phyloP scores from a whole-genome alignment of 2,329 filamentous ascomycete genomes.

The Coniochaeta sp. region DNA sequence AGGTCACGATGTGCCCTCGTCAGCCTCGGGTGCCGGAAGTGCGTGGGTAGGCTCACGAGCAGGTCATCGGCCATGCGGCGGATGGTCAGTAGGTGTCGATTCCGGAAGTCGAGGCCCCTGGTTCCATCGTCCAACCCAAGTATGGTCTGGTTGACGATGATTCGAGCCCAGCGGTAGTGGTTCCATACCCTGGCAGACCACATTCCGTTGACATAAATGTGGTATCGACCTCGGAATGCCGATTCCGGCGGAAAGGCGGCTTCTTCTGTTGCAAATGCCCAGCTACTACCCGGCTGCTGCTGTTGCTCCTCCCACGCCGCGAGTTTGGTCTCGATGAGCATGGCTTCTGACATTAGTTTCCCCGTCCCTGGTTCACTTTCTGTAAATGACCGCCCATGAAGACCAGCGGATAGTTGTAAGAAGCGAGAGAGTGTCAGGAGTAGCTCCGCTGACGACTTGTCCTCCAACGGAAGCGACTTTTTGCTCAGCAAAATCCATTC shows the following conservation, averaged over 20 bases:
- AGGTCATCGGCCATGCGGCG: conserved; percentile 32
- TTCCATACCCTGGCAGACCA: conserved; percentile 50
- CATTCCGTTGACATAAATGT: conserved; percentile 42
- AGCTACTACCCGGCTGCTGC: conserved; percentile 21
- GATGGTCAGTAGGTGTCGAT: conserved; percentile 25
- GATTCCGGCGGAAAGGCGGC: conserved; percentile 26
- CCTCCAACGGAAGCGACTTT: conserved; percentile 23
- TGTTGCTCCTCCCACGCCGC: conserved; percentile 26
- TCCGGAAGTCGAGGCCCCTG: not conserved
- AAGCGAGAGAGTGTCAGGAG: conserved; percentile 31
- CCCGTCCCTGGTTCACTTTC: conserved; percentile 24
- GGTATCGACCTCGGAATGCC: conserved; percentile 45
- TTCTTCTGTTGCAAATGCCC: conserved; percentile 26
- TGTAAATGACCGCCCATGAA: conserved; percentile 23
- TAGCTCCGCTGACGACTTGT: conserved; percentile 31
- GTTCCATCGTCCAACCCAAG: conserved; percentile 25
- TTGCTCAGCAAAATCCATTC: conserved; percentile 33
- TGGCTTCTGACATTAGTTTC: conserved; percentile 30
- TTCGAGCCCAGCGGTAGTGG: conserved; percentile 51
- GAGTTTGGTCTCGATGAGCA: conserved; percentile 31
- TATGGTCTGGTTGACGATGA: conserved; percentile 43
- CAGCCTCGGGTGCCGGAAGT: conserved; percentile 43
- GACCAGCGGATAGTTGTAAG: conserved; percentile 28
- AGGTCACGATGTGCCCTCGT: conserved; percentile 14
- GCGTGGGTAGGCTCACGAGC: conserved; percentile 37